A percentile compares a stretch with the other conserved stretches of the same genome.
phyloP scores from a whole-genome alignment of 2,329 filamentous ascomycete genomes.

The Cytospora leucostoma region DNA sequence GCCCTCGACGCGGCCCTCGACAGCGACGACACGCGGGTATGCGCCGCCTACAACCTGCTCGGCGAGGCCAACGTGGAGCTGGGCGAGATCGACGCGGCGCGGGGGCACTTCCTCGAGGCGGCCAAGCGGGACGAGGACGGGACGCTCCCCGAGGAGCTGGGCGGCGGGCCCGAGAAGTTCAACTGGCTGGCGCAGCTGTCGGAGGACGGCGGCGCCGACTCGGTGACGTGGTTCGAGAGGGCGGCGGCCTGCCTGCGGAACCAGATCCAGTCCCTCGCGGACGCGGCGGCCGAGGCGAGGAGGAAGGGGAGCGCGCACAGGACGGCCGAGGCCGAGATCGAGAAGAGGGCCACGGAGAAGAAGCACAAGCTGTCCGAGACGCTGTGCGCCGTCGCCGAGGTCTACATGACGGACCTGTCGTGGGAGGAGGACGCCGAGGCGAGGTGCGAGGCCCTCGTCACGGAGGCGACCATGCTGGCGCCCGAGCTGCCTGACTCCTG shows the following conservation, averaged over 20 bases:
- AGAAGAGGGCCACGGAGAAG: slow-evolving; percentile 74
- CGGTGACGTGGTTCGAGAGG: slow-evolving; percentile 66
- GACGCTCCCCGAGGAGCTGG: slow-evolving; percentile 65
- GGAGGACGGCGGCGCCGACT: slow-evolving; percentile 66
- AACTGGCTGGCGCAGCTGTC: slow-evolving; percentile 91
- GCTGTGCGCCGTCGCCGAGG: slow-evolving; percentile 91
- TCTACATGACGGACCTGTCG: slow-evolving; percentile 98
- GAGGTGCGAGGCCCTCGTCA: slow-evolving; percentile 84
- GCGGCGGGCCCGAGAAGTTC: slow-evolving; percentile 91
- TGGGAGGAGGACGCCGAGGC: slow-evolving; percentile 90
- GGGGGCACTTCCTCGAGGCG: slow-evolving; percentile 70
- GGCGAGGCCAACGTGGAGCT: slow-evolving; percentile 82
- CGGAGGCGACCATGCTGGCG: slow-evolving; percentile 84
- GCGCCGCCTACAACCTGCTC: slow-evolving; percentile 69
- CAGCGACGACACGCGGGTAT: slow-evolving; percentile 51
- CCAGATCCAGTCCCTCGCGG: slow-evolving; percentile 67
- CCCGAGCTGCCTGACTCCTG: slow-evolving; percentile 84
- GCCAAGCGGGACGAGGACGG: slow-evolving; percentile 78
- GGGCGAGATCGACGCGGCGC: slow-evolving; percentile 76
- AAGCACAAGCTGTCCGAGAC: slow-evolving; percentile 82
- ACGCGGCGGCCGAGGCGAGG: slow-evolving; percentile 36
- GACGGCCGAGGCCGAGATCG: slow-evolving; percentile 45
- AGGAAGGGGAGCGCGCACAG: slow-evolving; percentile 38
- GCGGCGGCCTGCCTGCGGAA: slow-evolving; percentile 72
- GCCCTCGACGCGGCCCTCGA: slow-evolving; percentile 48